Percentiles rank a stretch among this genome's conserved stretches.
Conservation (phyloP, 2,329 filamentous ascomycete species). For the Penicillium sp. region DNA sequence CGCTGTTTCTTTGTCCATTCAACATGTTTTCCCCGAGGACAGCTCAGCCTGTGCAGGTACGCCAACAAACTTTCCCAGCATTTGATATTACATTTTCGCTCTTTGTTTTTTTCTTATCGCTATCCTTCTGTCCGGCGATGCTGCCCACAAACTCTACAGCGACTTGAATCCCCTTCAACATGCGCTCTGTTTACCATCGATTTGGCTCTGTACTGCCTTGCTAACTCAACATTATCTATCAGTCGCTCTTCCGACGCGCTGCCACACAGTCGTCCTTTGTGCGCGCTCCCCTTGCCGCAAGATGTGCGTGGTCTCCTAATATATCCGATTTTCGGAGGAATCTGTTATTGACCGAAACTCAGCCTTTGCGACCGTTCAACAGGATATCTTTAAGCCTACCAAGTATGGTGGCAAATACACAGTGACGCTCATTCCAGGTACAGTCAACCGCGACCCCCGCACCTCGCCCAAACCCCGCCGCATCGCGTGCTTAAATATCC, state of each 20-base stretch:
- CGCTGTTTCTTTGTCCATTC: slow-evolving; percentile 13
- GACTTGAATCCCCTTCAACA: not conserved
- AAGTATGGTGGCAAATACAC: slow-evolving; percentile 99
- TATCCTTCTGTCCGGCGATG: slow-evolving; percentile 43
- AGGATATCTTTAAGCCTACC: slow-evolving; percentile 98
- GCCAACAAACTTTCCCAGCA: slow-evolving; percentile 18
- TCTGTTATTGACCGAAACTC: slow-evolving; percentile 27
- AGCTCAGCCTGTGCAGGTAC: slow-evolving; percentile 48
- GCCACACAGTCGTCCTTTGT: slow-evolving; percentile 52
- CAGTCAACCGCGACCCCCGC: slow-evolving; percentile 23
- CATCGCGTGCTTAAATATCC: slow-evolving; percentile 1
- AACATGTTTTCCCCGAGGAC: slow-evolving; percentile 49
- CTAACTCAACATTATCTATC: slow-evolving; percentile 45
- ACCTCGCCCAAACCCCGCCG: not conserved
- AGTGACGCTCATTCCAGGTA: slow-evolving; percentile 94
- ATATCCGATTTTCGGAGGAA: slow-evolving; percentile 3
- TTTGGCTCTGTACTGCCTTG: not conserved
- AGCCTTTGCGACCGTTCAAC: slow-evolving; percentile 80
- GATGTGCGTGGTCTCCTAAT: slow-evolving; percentile 54
- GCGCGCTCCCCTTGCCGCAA: slow-evolving; percentile 57
- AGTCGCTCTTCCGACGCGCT: slow-evolving; percentile 63
- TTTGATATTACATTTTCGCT: slow-evolving; percentile 5
- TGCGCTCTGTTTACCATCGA: not conserved
- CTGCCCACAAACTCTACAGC: slow-evolving; percentile 42
- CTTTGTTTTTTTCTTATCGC: slow-evolving; percentile 36